Evolutionary conservation across 148 eudicot genomes (phyloP).

Genomic region (Talinum fruticosum): DNA sequence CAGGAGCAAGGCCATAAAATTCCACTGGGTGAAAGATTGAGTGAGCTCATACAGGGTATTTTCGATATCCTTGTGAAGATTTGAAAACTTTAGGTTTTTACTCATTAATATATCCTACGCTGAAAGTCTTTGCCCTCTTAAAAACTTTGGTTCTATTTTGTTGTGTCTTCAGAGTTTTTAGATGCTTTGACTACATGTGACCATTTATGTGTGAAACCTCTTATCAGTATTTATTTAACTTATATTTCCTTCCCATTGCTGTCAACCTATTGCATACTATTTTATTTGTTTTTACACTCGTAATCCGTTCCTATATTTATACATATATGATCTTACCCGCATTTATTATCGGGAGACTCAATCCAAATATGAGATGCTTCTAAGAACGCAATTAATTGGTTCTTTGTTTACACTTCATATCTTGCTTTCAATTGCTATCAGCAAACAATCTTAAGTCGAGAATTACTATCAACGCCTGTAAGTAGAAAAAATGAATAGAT

Average conservation of each 20-base stretch:
- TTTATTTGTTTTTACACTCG: neutral
- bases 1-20: neutral
- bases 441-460: neutral
- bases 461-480: neutral
- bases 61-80: too few species aligned
- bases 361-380: neutral
- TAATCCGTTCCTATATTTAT: neutral
- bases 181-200: neutral
- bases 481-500: neutral
- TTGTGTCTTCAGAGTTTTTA: neutral
- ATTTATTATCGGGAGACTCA: neutral
- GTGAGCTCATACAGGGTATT: too few species aligned
- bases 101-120: neutral
- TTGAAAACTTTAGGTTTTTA: neutral
- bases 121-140: neutral
- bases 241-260: neutral
- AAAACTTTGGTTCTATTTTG: neutral
- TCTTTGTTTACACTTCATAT: neutral
- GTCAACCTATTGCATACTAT: neutral
- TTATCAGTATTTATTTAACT: neutral
- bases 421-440: too few species aligned
- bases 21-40: neutral
- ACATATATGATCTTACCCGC: neutral
- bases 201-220: neutral
- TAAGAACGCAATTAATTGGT: neutral